These are phyloP conservation scores for Apiospora phragmitis DNA, from an alignment of 2,329 filamentous ascomycete genomes.

Conservation along the genomic window DNA sequence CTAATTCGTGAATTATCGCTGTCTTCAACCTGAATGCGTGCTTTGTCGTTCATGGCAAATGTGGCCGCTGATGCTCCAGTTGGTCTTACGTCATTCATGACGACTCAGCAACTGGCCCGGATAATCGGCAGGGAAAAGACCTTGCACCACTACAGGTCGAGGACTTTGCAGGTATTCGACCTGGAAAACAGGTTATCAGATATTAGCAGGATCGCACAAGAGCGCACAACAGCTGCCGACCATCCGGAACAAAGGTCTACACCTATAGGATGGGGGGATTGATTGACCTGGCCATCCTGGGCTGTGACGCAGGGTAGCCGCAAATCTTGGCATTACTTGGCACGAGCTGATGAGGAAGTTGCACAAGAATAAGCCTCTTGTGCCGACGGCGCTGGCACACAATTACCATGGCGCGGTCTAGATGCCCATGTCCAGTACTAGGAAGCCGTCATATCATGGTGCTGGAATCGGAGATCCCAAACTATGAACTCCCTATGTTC, in stretches of 20 bases:
- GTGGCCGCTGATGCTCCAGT: not conserved
- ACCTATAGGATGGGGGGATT: not conserved
- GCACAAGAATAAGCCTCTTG: not conserved
- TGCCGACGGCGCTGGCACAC: not conserved
- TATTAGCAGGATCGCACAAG: not conserved
- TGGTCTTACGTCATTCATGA: not conserved
- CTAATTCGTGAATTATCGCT: not conserved
- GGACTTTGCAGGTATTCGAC: not conserved
- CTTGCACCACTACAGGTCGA: not conserved
- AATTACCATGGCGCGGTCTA: not conserved
- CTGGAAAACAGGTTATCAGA: not conserved
- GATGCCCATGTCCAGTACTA: not conserved
- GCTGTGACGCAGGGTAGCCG: conserved; percentile 15
- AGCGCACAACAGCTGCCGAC: not conserved
- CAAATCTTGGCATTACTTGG: conserved; percentile 18
- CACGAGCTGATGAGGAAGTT: not conserved
- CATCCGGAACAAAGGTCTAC: not conserved
- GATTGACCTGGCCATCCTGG: not conserved
- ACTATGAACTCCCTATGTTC: too few relatives aligned
- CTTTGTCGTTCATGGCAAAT: not conserved
- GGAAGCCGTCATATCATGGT: not conserved
- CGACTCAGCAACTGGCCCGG: not conserved
- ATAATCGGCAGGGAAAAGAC: not conserved
- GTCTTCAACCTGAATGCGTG: not conserved
- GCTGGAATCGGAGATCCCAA: not conserved